Evolutionary conservation across 768 basidiomycete genomes (phyloP), one percentile per base, ranked within the genome.

Genomic region (Lactarius evosmus): DNA sequence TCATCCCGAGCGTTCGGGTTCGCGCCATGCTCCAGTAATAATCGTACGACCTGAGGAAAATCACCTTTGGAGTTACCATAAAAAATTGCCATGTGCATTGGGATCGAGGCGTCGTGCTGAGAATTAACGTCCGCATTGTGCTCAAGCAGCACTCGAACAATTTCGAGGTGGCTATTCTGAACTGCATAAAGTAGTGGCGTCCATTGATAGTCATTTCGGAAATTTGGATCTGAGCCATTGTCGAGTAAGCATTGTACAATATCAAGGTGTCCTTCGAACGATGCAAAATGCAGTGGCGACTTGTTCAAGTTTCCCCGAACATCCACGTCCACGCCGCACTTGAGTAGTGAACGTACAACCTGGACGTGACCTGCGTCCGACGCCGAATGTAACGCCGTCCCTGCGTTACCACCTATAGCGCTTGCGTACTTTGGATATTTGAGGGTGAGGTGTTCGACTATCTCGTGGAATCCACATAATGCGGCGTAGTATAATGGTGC

Each of bases 161-260:
- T 12, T 4, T 12, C 44, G 44, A 22, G 11, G 22, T 9, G 2
- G n/a, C 44, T 22, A 4, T 1, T 0, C 3, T 0, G 2, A 11
- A n/a, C 19, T 22, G 9, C 44, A 1, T 9, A 11, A 12, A 4
- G 4, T 25, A 44, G 44, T n/a, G 41, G n/a, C 41, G 41, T 8
- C 7, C 0, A 4, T n/a, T n/a, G 2, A 2, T 3, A 1, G 3
- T 25, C 8, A 11, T 22, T 4, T n/a, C 11, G 41, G 22, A 9
- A 11, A 4, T 11, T 4, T 46, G 22, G 9, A 46, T 46, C 22
- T 4, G 44, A n/a, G 22, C 44, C 44, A 25, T 25, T n/a, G 11
- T 46, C 44, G 11, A 46, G 44, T 46, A 46, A 46, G 44, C 22
- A 46, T 22, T 22, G 44, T 46, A 46, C 44, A 11, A 12, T 11